These are phyloP conservation scores for Cyclotella baltica DNA, from an alignment of 108 stramenopile species.

Conservation along the genomic window DNA sequence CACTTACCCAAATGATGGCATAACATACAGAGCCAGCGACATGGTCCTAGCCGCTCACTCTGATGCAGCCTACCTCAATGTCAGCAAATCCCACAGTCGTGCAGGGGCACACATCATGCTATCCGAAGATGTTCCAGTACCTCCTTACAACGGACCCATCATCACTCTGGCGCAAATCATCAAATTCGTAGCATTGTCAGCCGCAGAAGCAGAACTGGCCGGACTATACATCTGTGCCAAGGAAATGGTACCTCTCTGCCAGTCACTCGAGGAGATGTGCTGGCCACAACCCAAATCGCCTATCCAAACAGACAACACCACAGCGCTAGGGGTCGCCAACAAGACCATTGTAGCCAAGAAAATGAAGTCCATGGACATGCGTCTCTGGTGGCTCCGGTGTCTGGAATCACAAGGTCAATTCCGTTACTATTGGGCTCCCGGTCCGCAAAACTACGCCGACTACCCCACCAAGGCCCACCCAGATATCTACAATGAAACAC, in stretches of 20 bases:
- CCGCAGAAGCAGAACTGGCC: constrained; percentile 1
- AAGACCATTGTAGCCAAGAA: background rate
- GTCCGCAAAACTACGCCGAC: background rate
- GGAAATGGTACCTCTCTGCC: background rate
- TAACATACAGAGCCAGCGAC: constrained; percentile 43
- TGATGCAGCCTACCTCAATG: constrained; percentile 43
- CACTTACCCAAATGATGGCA: too few relatives aligned
- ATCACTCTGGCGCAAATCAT: background rate
- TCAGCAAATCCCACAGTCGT: constrained; percentile 40
- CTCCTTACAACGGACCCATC: background rate
- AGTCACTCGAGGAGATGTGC: background rate
- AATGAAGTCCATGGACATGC: constrained; percentile 11
- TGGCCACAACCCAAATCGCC: constrained; percentile 5
- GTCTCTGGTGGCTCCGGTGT: background rate
- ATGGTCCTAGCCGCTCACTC: constrained; percentile 46
- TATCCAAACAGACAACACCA: background rate
- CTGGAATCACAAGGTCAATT: background rate
- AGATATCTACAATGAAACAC: background rate
- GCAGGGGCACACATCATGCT: too few relatives aligned
- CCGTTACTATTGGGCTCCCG: too few relatives aligned
- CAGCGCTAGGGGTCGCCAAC: too few relatives aligned
- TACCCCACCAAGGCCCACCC: constrained; percentile 4
- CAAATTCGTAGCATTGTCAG: background rate
- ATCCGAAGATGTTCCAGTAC: background rate
- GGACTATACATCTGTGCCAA: too few relatives aligned